Conservation (phyloP, 106 monocot genomes). For the Apostasia ramifera region DNA sequence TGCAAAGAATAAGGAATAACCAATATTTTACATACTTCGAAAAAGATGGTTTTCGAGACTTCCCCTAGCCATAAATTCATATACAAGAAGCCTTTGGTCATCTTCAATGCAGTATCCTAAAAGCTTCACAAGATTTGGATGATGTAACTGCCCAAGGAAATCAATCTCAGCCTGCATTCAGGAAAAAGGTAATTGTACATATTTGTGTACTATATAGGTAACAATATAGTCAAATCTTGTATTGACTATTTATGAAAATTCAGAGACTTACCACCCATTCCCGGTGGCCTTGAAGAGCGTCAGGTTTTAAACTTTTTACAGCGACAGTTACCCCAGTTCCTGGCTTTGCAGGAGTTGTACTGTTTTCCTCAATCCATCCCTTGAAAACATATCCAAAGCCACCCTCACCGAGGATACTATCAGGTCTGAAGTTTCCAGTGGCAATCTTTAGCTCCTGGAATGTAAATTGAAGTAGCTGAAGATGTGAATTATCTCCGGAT, state of each 20-base stretch:
- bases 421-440: slow-evolving; percentile 89
- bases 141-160: slow-evolving; percentile 81
- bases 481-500: slow-evolving; percentile 16
- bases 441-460: slow-evolving; percentile 88
- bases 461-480: slow-evolving; percentile 62
- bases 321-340: slow-evolving; percentile 88
- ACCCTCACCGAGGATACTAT: slow-evolving; percentile 91
- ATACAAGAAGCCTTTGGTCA: slow-evolving; percentile 79
- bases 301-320: slow-evolving; percentile 78
- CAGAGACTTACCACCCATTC: slow-evolving; percentile 82
- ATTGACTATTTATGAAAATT: neutral
- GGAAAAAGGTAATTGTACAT: neutral
- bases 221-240: too few relatives aligned
- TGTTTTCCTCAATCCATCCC: slow-evolving; percentile 85
- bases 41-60: slow-evolving; percentile 97
- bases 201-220: too few relatives aligned
- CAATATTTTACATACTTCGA: slow-evolving; percentile 46
- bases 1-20: slow-evolving; percentile 8
- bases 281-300: slow-evolving; percentile 87
- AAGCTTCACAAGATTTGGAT: slow-evolving; percentile 89
- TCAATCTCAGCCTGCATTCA: slow-evolving; percentile 70
- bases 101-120: slow-evolving; percentile 90
- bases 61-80: slow-evolving; percentile 89
- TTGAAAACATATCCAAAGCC: slow-evolving; percentile 95
- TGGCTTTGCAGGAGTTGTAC: slow-evolving; percentile 90